Evolutionary conservation across 768 basidiomycete species (phyloP), one percentile per base, ranked within the genome.

Genomic region (Russula brevipes): DNA sequence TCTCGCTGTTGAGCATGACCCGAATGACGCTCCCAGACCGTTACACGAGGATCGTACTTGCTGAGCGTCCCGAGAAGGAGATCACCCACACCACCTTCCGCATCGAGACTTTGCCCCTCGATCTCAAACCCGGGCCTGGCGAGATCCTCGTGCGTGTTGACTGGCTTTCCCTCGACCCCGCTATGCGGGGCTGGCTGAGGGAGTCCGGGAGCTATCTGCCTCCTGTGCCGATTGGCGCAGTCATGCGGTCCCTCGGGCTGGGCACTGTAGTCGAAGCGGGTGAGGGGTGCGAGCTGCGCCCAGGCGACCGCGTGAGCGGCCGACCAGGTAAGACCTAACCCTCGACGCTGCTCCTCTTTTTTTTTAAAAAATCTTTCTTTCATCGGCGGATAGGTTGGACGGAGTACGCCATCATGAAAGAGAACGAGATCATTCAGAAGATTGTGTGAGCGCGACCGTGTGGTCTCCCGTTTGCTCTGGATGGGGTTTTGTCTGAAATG

Each of bases 171-270:
- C 73, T 97, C 67, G 94, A 97, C 70, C 93, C 95, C 16, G 90
- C 91, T 0, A 92, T 94, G 91, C 81, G 93, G 8, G 84, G 83
- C n/a, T 98, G 89, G 81, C 70, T 98, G 55, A 83, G 81, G 61
- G 89, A 91, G 71, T 72, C 70, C 10, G 79, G 92, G 49, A 86
- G 83, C 68, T 92, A 93, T 71, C 54, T 89, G 14, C 81, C 82
- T 16, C 60, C 66, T 0, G 71, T 75, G 5, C 61, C 73, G 53
- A 75, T 81, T 54, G 76, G 76, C n/a, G 78, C 70, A 14, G 82
- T 83, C 9, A 93, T 94, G 91, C 82, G 91, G 10, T 83, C 86
- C 0, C 60, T 69, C n/a, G 87, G 84, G 1, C 71, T 94, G 17
- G 90, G 87, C 42, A 78, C 85, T 16, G 84, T 97, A n/a, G 69